Evolutionary conservation across 805 yeast species (phyloP).

Genomic region (Barnettozyma siamensis): DNA sequence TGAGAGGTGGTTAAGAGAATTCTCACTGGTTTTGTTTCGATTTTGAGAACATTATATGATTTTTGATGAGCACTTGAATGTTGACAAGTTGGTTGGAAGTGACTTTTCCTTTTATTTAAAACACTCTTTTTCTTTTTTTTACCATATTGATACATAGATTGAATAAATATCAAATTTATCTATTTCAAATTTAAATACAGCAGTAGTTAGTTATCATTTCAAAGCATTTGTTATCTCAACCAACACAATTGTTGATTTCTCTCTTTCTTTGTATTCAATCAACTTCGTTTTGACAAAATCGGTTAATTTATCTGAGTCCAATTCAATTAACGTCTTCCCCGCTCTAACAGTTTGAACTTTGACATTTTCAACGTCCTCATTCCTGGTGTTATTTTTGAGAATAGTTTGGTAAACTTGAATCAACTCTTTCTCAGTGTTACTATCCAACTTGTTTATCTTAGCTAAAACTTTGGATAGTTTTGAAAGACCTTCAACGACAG

Average conservation of each 20-base stretch:
- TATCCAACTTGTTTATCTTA: slow-evolving; percentile 5
- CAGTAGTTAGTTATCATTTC: no score
- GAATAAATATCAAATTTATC: no score
- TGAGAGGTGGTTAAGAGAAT: slow-evolving; percentile 57
- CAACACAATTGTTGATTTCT: slow-evolving; percentile 43
- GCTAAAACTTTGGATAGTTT: slow-evolving; percentile 16
- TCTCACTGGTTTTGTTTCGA: not conserved
- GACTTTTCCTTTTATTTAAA: no score
- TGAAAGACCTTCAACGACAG: slow-evolving; percentile 37
- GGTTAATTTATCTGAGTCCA: slow-evolving; percentile 13
- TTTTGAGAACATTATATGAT: no score
- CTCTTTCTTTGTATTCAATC: slow-evolving; percentile 26
- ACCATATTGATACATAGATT: not conserved
- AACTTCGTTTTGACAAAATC: slow-evolving; percentile 22
- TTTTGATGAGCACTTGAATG: no score
- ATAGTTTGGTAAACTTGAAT: slow-evolving; percentile 21
- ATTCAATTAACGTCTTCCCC: slow-evolving; percentile 24
- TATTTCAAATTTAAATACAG: no score
- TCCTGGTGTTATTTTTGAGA: slow-evolving; percentile 28
- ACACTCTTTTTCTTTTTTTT: no score
- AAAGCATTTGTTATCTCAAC: slow-evolving; percentile 25
- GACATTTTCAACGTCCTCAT: slow-evolving; percentile 51
- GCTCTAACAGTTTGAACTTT: slow-evolving; percentile 42
- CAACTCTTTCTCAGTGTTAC: slow-evolving; percentile 9
- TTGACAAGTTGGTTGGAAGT: no score